These are phyloP conservation scores for Beta macrorhiza DNA, from an alignment of 179 eudicot genomes.

Conservation along the genomic window DNA sequence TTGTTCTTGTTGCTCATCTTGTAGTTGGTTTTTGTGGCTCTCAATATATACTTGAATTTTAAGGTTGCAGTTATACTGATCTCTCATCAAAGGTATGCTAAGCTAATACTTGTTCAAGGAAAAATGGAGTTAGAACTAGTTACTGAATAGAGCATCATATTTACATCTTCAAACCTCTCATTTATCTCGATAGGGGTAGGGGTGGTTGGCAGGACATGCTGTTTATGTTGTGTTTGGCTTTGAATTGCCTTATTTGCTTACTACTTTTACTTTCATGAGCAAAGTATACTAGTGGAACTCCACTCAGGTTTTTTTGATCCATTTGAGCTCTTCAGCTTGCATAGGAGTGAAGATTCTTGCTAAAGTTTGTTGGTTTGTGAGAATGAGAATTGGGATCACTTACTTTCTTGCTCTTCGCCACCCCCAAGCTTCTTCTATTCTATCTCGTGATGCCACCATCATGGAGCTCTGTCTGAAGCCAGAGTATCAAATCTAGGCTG, in stretches of 20 bases:
- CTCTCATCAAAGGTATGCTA: background rate
- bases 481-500: no score
- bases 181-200: no score
- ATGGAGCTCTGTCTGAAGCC: no score
- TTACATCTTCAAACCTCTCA: no score
- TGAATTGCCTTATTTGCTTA: background rate
- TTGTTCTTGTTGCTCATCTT: background rate
- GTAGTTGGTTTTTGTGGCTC: background rate
- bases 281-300: background rate
- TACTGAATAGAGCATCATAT: background rate
- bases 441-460: no score
- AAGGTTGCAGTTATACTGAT: background rate
- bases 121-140: background rate
- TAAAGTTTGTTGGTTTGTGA: no score
- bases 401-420: no score
- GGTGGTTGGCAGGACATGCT: background rate
- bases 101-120: background rate
- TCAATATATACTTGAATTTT: background rate
- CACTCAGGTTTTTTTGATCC: no score
- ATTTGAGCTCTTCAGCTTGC: no score
- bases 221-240: background rate
- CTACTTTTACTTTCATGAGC: background rate
- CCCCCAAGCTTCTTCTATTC: no score
- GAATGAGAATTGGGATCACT: no score
- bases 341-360: no score